These are phyloP conservation scores for Physocladia obscura DNA, from an alignment of 192 early-diverging fungal genomes.

Conservation along the genomic window DNA sequence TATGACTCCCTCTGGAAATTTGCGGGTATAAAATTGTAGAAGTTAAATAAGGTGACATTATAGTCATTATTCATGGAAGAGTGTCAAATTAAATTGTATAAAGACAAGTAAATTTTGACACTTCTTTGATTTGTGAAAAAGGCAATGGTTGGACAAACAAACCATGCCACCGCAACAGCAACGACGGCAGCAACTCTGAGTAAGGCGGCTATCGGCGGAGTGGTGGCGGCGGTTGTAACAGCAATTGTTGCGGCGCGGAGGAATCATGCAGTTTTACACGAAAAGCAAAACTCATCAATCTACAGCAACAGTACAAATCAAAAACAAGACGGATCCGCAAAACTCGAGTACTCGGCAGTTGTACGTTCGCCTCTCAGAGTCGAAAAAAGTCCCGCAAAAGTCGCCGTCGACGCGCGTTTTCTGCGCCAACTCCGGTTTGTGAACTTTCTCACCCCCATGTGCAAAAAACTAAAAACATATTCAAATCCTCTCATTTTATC, in stretches of 20 bases:
- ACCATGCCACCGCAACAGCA: no score
- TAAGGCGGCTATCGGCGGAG: neutral
- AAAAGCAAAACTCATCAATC: neutral
- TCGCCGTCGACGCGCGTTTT: constrained; percentile 49
- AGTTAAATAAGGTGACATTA: no score
- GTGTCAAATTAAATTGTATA: no score
- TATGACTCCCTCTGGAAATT: no score
- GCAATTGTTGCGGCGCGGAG: neutral
- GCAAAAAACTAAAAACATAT: neutral
- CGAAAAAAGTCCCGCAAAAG: constrained; percentile 42
- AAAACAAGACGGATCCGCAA: neutral
- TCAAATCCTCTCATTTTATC: no score
- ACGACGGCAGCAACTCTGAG: no score
- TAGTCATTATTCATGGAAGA: no score
- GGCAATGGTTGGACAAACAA: no score
- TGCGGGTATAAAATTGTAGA: no score
- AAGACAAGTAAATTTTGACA: no score
- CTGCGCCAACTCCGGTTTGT: constrained; percentile 35
- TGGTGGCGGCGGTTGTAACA: neutral
- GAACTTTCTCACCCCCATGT: neutral
- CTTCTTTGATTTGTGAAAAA: no score
- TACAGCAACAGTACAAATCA: neutral
- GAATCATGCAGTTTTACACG: neutral
- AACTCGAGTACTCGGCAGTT: neutral
- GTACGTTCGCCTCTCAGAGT: constrained; percentile 31